phyloP scores from a whole-genome alignment of 495 filamentous ascomycete genomes.

The Viridothelium virens region DNA sequence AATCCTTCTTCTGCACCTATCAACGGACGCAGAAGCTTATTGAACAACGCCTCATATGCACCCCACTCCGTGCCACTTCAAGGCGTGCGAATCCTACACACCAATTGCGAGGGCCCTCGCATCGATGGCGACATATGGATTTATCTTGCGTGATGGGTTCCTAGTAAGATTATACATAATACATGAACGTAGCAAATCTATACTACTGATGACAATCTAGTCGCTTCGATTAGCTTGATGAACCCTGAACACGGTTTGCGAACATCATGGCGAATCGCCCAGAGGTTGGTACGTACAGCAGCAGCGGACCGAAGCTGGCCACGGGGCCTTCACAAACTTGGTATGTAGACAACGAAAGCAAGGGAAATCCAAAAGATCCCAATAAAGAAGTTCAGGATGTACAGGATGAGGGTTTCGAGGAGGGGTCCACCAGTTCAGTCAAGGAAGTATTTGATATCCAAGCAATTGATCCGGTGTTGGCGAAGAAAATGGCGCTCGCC shows the following conservation, averaged over 20 bases:
- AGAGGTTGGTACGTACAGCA: neutral
- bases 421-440: slow-evolving; percentile 9
- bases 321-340: neutral
- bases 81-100: no score
- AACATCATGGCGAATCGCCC: neutral
- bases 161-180: neutral
- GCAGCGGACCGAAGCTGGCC: neutral
- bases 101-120: neutral
- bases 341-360: neutral
- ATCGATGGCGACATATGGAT: slow-evolving; percentile 7
- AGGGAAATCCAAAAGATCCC: neutral
- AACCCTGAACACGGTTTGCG: neutral
- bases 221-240: neutral
- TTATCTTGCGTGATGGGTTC: neutral
- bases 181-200: neutral
- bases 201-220: neutral
- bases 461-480: slow-evolving; percentile 50
- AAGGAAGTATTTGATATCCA: slow-evolving; percentile 20
- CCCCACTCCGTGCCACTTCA: neutral
- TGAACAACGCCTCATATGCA: neutral
- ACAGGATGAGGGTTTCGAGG: neutral
- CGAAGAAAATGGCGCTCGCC: slow-evolving; percentile 59
- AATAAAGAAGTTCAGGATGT: neutral
- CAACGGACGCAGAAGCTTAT: neutral
- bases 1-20: neutral